Percentiles rank a stretch among this genome's conserved stretches.
phyloP scores from a whole-genome alignment of 208 protist species.

The Tritrichomonas foetus region DNA sequence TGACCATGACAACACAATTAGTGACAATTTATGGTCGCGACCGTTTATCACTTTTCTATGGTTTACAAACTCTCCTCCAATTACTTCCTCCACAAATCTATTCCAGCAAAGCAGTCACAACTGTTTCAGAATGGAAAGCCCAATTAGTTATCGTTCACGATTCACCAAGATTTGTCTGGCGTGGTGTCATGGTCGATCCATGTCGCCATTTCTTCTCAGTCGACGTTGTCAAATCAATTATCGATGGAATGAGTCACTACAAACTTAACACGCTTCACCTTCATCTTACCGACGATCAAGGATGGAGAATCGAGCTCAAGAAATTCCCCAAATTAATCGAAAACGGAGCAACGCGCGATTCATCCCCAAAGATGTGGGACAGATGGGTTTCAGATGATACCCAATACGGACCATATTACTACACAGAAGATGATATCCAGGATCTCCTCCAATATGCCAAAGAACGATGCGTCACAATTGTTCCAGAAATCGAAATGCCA shows the following conservation, averaged over 20 bases:
- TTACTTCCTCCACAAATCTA: background rate
- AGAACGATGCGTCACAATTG: background rate
- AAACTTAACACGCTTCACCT: constrained; percentile 33
- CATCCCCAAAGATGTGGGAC: too few species aligned
- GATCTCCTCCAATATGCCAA: constrained; percentile 40
- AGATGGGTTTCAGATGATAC: too few species aligned
- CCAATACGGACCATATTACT: background rate
- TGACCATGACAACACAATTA: background rate
- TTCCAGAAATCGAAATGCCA: constrained; percentile 41
- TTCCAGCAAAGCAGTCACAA: background rate
- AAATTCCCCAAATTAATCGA: background rate
- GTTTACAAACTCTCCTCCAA: background rate
- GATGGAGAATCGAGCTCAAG: background rate
- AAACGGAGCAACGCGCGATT: background rate
- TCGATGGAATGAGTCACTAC: background rate
- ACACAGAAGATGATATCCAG: constrained; percentile 8
- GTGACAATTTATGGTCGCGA: background rate
- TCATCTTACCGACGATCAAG: constrained; percentile 16
- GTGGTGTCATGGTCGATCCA: constrained; percentile 36
- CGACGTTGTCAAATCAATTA: background rate
- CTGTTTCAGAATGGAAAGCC: background rate
- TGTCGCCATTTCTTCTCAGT: constrained; percentile 16
- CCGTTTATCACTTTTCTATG: background rate
- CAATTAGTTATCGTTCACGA: background rate
- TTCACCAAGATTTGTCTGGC: background rate